Percentiles rank a stretch among this genome's conserved stretches.
These are phyloP conservation scores for Tricholoma saponaceum DNA, from an alignment of 768 basidiomycete genomes.

Conservation along the genomic window DNA sequence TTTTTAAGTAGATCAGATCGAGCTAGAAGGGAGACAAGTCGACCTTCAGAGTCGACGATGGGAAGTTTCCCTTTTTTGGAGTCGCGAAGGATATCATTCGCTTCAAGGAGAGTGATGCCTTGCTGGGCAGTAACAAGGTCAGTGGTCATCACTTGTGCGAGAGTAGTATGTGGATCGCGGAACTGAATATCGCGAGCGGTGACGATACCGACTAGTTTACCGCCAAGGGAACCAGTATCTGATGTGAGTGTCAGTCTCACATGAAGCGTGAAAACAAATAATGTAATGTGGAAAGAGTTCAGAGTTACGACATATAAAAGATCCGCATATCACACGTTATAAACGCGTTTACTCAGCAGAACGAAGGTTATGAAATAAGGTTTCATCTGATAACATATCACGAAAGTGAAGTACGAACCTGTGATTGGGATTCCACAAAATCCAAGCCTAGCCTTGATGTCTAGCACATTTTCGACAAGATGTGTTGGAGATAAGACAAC, in stretches of 20 bases:
- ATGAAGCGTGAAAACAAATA: conserved; percentile 4
- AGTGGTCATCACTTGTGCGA: conserved; percentile 87
- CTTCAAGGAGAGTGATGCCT: conserved; percentile 87
- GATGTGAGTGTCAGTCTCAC: conserved; percentile 19
- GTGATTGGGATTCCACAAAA: conserved; percentile 98
- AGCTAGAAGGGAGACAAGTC: conserved; percentile 76
- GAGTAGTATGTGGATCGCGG: conserved; percentile 57
- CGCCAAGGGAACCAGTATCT: conserved; percentile 87
- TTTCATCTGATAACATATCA: conserved; percentile 40
- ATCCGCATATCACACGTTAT: conserved; percentile 73
- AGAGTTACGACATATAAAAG: conserved; percentile 30
- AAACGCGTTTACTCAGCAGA: conserved; percentile 76
- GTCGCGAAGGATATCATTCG: conserved; percentile 91
- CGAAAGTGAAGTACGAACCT: conserved; percentile 49
- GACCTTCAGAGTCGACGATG: conserved; percentile 47
- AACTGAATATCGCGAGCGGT: conserved; percentile 97
- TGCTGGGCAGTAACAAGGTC: conserved; percentile 80
- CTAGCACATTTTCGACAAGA: conserved; percentile 83
- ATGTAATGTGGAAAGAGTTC: conserved; percentile 22
- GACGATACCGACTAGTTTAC: conserved; percentile 94
- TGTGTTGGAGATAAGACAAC: conserved; percentile 79
- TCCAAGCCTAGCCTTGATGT: conserved; percentile 87
- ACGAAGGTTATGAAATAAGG: conserved; percentile 72
- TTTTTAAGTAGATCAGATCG: conserved; percentile 98
- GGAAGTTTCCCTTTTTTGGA: conserved; percentile 99